These are phyloP conservation scores for Coprinellus micaceus DNA, from an alignment of 768 basidiomycete genomes.

Conservation along the genomic window DNA sequence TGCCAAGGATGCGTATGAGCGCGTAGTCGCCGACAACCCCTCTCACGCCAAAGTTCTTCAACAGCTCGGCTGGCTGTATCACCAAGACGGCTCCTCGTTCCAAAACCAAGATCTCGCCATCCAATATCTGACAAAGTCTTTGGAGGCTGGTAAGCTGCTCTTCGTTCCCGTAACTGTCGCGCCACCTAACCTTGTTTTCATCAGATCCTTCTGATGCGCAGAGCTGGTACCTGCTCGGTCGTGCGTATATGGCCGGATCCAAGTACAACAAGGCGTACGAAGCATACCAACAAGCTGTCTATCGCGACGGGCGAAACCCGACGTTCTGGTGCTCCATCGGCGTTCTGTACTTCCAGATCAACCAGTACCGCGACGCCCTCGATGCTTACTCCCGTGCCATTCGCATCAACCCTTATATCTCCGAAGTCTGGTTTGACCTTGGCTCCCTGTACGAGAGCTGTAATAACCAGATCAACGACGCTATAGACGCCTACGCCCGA, in stretches of 20 bases:
- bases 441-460: constrained; percentile 96
- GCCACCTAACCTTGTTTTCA: constrained; percentile 1
- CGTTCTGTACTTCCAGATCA: constrained; percentile 98
- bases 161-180: not conserved
- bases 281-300: constrained; percentile 98
- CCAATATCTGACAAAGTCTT: constrained; percentile 86
- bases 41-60: constrained; percentile 92
- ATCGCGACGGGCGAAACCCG: constrained; percentile 97
- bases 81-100: constrained; percentile 92
- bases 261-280: constrained; percentile 99
- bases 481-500: constrained; percentile 98
- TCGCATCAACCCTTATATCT: constrained; percentile 97
- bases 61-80: constrained; percentile 96
- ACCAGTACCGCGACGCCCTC: constrained; percentile 97
- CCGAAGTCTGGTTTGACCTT: constrained; percentile 95
- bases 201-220: constrained; percentile 89
- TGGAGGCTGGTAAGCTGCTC: constrained; percentile 80
- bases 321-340: constrained; percentile 99
- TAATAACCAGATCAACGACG: constrained; percentile 98
- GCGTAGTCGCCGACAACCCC: constrained; percentile 90
- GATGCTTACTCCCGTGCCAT: constrained; percentile 99
- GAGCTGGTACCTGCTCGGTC: constrained; percentile 97
- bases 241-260: constrained; percentile 97
- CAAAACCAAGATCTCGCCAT: constrained; percentile 96
- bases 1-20: constrained; percentile 94